Base-by-base conservation (phyloP, 1,284 basidiomycete species). In the Melampsora americana region DNA sequence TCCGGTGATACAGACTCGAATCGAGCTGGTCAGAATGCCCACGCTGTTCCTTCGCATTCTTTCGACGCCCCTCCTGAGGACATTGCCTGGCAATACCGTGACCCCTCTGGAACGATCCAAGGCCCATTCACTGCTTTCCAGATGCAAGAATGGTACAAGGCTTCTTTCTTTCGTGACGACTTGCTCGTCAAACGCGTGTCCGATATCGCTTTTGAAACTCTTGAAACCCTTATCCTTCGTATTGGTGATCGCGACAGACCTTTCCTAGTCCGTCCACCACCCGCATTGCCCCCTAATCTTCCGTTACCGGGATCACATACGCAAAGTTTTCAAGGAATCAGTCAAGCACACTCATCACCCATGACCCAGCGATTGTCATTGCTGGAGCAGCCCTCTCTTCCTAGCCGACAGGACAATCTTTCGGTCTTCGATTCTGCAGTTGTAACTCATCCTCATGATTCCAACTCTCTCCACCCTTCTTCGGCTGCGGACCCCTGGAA, bases 151-250 rank as follows among this genome's bases (percentile, higher is more conserved):
- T 74, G 71, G 71, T 74, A 74, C 35, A 74, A 74, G 39, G 65
- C 62, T n/a, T 66, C 64, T 20, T 74, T 66, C 53, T 67, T 74
- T 39, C 62, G 64, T 14, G 71, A 66, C 53, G 71, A 67, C 44
- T 50, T 66, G 20, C 66, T 75, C 28, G 81, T 82, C 77, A 80
- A 80, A 71, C 79, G 79, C 5, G 71, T 80, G 7, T 80, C 81
- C 39, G 83, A 83, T 59, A 61, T 71, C 32, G 81, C 82, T 9
- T 84, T 84, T 69, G 81, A 81, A 60, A 80, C 83, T 18, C 81
- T 85, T 20, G 83, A 81, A 53, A 79, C 79, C 9, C 78, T 83
- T 26, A 78, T 84, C n/a, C 78, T 80, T 18, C 80, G 81, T 3
- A 67, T 82, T 7, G 82, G 82, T 23, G 79, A 84, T 67, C 71